Base-by-base conservation (phyloP, 1,284 basidiomycete genomes). In the Trichosporon sp. region DNA sequence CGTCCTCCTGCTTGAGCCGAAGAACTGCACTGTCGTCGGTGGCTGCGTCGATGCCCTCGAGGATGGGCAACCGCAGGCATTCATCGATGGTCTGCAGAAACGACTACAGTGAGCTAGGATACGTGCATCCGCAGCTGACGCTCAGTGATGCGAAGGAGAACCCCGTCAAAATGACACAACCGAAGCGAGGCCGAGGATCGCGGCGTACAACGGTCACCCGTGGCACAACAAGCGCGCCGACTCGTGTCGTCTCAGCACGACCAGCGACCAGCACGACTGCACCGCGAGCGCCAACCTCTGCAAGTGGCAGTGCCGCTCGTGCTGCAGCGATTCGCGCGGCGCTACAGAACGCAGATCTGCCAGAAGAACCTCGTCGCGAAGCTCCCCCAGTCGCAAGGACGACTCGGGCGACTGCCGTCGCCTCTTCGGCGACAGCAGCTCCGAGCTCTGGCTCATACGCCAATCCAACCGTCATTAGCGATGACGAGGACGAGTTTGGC, bases 1-100 rank as follows among this genome's bases (percentile, higher is more conserved):
- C 0, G 69, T 67, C 0, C 63, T 81, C 10, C 69, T 80, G 11
- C 71, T 81, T 33, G 67, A 69, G 9, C 76, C 77, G 0, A 67
- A 71, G 19, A 78, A 76, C 60, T 71, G 70, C 13, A 63, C 67
- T 16, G 63, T 77, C n/a, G 52, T 78, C 1, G 76, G 77, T 8
- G 71, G 73, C 9, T 62, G 61, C 14, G 71, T 79, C 19, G 74
- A 75, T 3, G 70, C 72, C 19, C 68, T 80, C 23, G 75, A 80
- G 46, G 67, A 49, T 4, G 56, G 68, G 6, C 78, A 80, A 60
- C 69, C 72, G 3, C 57, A 59, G 3, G 60, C 67, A 19, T 81
- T 81, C 59, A 58, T 75, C 54, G 67, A 61, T 11, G 52, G 59
- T 2, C 49, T 74, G n/a, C 36, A 66, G n/a, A 57, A 61, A 8